Percentiles rank a stretch among this genome's conserved stretches.
phyloP scores from a whole-genome alignment of 2,329 filamentous ascomycete genomes.

The Fusarium sp. region DNA sequence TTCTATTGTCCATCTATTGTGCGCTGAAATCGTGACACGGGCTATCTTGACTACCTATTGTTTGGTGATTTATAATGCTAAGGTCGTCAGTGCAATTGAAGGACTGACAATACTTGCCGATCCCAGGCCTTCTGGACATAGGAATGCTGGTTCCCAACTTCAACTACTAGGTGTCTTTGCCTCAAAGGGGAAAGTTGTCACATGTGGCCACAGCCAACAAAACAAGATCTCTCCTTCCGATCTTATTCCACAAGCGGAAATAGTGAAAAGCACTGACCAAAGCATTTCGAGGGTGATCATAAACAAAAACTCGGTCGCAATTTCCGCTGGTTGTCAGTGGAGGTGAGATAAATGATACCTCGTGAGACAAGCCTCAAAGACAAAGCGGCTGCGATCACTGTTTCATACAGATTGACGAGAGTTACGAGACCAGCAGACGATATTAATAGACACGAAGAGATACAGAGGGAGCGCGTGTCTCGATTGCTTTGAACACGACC shows the following conservation, averaged over 20 bases:
- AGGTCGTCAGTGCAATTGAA: too few species aligned
- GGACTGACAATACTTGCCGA: too few species aligned
- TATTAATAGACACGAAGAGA: not conserved
- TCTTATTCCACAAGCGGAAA: not conserved
- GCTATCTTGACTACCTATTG: too few species aligned
- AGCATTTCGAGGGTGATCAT: not conserved
- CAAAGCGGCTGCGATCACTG: not conserved
- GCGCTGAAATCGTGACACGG: too few species aligned
- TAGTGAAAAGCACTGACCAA: conserved; percentile 9
- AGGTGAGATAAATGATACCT: not conserved
- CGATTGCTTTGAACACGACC: not conserved
- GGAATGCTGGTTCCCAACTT: too few species aligned
- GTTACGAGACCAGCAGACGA: not conserved
- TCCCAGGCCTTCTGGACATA: too few species aligned
- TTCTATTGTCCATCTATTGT: too few species aligned
- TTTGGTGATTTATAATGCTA: too few species aligned
- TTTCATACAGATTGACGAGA: conserved; percentile 1
- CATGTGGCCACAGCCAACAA: not conserved
- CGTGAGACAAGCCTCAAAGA: not conserved
- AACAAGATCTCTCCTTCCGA: not conserved
- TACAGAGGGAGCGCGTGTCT: conserved; percentile 3
- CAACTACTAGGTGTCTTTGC: not conserved
- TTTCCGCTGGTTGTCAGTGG: conserved; percentile 13
- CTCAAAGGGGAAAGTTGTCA: not conserved
- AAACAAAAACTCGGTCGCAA: conserved; percentile 21